Evolutionary conservation across 805 yeast genomes (phyloP).

Genomic region (Cyberlindnera americana): DNA sequence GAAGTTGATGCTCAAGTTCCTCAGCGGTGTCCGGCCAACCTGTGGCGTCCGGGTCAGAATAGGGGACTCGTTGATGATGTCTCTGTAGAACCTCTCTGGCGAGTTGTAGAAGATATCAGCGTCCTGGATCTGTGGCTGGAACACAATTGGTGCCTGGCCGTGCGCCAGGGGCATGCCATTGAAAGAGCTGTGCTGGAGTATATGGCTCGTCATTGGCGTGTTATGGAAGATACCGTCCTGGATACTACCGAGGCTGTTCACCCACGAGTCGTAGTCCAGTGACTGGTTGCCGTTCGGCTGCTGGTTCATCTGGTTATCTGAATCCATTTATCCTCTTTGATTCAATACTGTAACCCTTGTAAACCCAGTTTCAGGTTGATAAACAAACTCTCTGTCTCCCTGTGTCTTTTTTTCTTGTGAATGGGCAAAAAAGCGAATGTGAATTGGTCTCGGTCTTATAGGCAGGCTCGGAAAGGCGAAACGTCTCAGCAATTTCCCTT

Average conservation of each 20-base stretch:
- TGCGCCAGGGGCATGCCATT: not conserved
- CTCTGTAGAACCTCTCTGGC: slow-evolving; percentile 28
- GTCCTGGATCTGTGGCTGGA: slow-evolving; percentile 11
- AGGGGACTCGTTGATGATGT: slow-evolving; percentile 28
- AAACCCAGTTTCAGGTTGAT: too few species aligned
- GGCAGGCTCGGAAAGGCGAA: too few species aligned
- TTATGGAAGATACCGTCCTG: slow-evolving; percentile 27
- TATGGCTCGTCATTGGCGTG: slow-evolving; percentile 26
- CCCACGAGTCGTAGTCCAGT: slow-evolving; percentile 29
- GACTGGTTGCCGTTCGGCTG: slow-evolving; percentile 15
- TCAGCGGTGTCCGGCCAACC: slow-evolving; percentile 27
- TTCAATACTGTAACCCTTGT: not conserved
- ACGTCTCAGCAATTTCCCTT: too few species aligned
- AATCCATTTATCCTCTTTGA: not conserved
- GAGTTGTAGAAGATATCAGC: slow-evolving; percentile 23
- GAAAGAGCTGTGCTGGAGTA: slow-evolving; percentile 16
- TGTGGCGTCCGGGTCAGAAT: slow-evolving; percentile 23
- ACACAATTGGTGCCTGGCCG: not conserved
- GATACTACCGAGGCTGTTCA: slow-evolving; percentile 23
- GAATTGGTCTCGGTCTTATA: too few species aligned
- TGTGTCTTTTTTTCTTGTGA: too few species aligned
- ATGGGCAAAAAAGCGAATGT: too few species aligned
- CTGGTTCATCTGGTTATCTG: not conserved
- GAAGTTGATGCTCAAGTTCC: slow-evolving; percentile 20
- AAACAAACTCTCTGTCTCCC: too few species aligned